Conservation (phyloP, 1,284 basidiomycete genomes). For the Athelia psychrophila region DNA sequence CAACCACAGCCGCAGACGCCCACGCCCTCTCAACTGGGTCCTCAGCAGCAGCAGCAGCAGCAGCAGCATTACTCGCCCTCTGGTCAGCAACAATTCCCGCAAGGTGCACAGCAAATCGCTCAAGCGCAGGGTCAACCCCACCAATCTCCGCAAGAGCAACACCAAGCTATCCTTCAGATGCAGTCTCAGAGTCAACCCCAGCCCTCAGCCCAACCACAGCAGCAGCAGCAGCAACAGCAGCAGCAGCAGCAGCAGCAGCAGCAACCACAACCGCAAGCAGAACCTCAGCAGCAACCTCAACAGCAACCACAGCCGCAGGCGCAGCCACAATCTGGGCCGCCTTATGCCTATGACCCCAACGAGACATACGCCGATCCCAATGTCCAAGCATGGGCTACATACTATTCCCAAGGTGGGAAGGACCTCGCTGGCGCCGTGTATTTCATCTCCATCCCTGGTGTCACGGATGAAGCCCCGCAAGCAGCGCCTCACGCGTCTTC, state of each 20-base stretch:
- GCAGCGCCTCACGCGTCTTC: neutral
- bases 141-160: slow-evolving; percentile 9
- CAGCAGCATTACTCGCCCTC: slow-evolving; percentile 7
- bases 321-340: slow-evolving; percentile 45
- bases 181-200: slow-evolving; percentile 15
- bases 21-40: slow-evolving; percentile 24
- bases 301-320: slow-evolving; percentile 12
- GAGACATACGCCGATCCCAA: slow-evolving; percentile 67
- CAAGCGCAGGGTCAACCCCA: slow-evolving; percentile 21
- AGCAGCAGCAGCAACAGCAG: slow-evolving; percentile 8
- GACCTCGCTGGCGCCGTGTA: slow-evolving; percentile 72
- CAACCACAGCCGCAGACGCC: neutral
- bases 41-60: slow-evolving; percentile 5
- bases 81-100: slow-evolving; percentile 5
- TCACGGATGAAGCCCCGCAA: slow-evolving; percentile 38
- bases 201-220: slow-evolving; percentile 9
- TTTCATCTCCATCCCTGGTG: slow-evolving; percentile 70
- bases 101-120: slow-evolving; percentile 6
- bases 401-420: slow-evolving; percentile 71
- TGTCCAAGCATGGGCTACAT: slow-evolving; percentile 78
- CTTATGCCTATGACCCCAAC: slow-evolving; percentile 67
- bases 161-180: slow-evolving; percentile 1
- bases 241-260: slow-evolving; percentile 19
- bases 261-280: slow-evolving; percentile 16
- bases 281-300: slow-evolving; percentile 19